Evolutionary conservation across 2,329 filamentous ascomycete species (phyloP), one percentile per base, ranked within the genome.

Genomic region (Lachnellula cervina): DNA sequence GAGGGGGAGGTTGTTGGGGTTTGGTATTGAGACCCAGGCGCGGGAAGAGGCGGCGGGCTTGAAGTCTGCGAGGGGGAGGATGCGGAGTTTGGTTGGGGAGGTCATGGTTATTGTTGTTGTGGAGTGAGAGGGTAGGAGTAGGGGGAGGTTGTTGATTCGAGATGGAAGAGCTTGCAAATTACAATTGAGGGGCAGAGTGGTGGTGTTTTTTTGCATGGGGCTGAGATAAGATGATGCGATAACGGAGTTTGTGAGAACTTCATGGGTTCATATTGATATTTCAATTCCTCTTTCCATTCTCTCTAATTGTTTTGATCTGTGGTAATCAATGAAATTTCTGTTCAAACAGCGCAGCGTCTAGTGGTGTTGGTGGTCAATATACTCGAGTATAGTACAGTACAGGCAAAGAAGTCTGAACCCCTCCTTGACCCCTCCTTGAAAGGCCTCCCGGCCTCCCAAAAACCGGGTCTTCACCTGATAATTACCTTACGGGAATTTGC

Each of bases 11-110:
- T 60, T 59, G 28, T 85, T 87, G 2, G 93, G 91, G 69, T 99
- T 94, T 1, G 92, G 89, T 56, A 86, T 77, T 19, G 89, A 90
- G 61, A 85, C 83, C 94, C 94, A 99, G 66, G 90, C 87, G 64
- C 94, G 89, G 63, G 85, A 79, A 66, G 80, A 78, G 46, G 87
- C 77, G 63, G 83, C 77, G 79, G 68, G 67, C 49, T 66, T 68
- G 53, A 69, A 69, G n/a, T 68, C 67, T 25, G 68, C 62, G 19
- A 69, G 55, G 14, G 62, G 62, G 13, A 42, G 17, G 23, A 60
- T 54, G 21, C 38, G 49, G 25, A 55, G 19, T 13, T 47, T 53
- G 28, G 14, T 19, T n/a, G 56, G 23, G 16, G 44, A 23, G 2
- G 35, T 38, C 46, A 51, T 57, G n/a, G 38, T 57, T 14, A 13